A percentile compares a stretch with the other conserved stretches of the same genome.
Evolutionary conservation across 202 grass and related monocot species (phyloP).

Genomic region (Saccharum hybrid): DNA sequence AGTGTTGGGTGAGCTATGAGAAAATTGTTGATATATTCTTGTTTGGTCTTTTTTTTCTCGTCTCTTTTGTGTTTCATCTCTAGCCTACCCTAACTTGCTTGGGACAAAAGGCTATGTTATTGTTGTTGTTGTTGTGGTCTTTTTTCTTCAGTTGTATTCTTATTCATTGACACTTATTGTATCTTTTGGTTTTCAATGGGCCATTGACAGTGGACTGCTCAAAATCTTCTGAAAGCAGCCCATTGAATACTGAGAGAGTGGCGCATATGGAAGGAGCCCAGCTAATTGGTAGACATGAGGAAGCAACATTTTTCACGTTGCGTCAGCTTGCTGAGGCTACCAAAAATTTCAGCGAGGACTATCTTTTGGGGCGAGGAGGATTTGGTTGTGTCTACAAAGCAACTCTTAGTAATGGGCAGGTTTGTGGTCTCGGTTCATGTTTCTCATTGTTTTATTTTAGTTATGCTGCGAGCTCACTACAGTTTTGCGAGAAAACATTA

Average conservation of each 20-base stretch:
- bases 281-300: slow-evolving; percentile 1
- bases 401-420: slow-evolving; percentile 57
- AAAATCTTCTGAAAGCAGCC: slow-evolving; percentile 48
- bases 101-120: too few species aligned
- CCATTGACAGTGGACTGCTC: slow-evolving; percentile 28
- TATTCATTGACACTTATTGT: slow-evolving; percentile 9
- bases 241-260: slow-evolving; percentile 34
- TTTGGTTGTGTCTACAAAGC: slow-evolving; percentile 81
- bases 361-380: slow-evolving; percentile 68
- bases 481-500: not conserved
- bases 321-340: slow-evolving; percentile 67
- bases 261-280: slow-evolving; percentile 20
- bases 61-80: too few species aligned
- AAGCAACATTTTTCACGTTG: slow-evolving; percentile 58
- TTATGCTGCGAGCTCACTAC: not conserved
- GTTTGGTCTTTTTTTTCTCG: too few species aligned
- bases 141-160: slow-evolving; percentile 20
- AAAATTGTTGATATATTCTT: not conserved
- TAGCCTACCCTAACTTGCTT: too few species aligned
- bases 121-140: too few species aligned
- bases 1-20: not conserved
- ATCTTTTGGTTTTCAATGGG: slow-evolving; percentile 30
- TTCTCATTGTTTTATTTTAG: slow-evolving; percentile 9
- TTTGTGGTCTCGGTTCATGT: slow-evolving; percentile 31
- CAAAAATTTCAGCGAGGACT: slow-evolving; percentile 61